phyloP scores from a whole-genome alignment of 495 filamentous ascomycete species.

The Aspergillus asperescens region DNA sequence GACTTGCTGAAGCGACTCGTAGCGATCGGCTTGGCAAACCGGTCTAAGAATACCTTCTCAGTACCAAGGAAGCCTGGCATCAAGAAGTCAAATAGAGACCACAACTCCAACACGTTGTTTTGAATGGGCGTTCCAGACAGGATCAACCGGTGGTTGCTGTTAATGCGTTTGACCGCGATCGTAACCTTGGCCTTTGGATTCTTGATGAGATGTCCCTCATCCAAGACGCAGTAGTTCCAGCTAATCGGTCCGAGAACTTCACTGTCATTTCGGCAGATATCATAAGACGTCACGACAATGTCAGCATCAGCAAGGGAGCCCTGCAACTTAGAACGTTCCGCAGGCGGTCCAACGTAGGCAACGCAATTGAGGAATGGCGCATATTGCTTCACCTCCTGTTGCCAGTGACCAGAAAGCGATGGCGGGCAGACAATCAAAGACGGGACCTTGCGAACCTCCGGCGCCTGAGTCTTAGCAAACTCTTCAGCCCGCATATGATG shows the following conservation, averaged over 20 bases:
- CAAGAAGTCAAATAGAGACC: conserved; percentile 97
- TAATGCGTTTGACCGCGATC: conserved; percentile 77
- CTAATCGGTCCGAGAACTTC: conserved; percentile 74
- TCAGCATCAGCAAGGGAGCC: conserved; percentile 68
- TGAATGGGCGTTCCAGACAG: conserved; percentile 97
- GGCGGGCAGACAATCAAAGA: conserved; percentile 95
- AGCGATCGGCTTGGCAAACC: conserved; percentile 96
- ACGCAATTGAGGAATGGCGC: conserved; percentile 87
- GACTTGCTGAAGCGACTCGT: conserved; percentile 92
- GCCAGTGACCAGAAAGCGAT: conserved; percentile 97
- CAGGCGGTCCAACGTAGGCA: conserved; percentile 83
- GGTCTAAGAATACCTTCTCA: conserved; percentile 95
- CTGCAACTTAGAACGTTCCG: conserved; percentile 65
- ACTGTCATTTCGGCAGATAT: conserved; percentile 90
- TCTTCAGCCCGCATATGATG: conserved; percentile 91
- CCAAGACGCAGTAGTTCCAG: conserved; percentile 97
- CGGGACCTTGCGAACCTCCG: conserved; percentile 73
- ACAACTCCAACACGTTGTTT: conserved; percentile 96
- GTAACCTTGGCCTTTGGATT: conserved; percentile 94
- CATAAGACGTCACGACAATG: conserved; percentile 94
- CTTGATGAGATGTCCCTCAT: conserved; percentile 98
- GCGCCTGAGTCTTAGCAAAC: conserved; percentile 68
- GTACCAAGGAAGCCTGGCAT: conserved; percentile 99
- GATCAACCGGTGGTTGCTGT: conserved; percentile 90
- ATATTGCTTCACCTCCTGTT: conserved; percentile 91